phyloP scores from a whole-genome alignment of 148 eudicot species.

The Rhododendron simsii region DNA sequence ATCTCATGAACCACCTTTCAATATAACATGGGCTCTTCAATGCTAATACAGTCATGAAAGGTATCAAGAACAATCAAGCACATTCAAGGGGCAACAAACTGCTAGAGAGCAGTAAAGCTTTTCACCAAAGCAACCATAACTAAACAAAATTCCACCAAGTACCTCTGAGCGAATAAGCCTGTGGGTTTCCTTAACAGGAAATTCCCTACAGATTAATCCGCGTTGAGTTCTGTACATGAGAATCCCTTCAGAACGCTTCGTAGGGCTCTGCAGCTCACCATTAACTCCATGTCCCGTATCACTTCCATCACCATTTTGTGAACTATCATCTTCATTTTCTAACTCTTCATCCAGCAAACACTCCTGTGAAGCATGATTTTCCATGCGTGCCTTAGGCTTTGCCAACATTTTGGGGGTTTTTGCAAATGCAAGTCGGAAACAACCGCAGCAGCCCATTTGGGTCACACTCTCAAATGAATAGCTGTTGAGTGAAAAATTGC shows the following conservation, averaged over 20 bases:
- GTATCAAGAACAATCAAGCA: neutral
- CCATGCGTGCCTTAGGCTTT: conserved; percentile 28
- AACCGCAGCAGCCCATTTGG: conserved; percentile 92
- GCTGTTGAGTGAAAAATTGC: conserved; percentile 6
- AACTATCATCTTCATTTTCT: conserved; percentile 38
- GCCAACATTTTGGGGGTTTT: conserved; percentile 35
- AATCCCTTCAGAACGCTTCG: conserved; percentile 69
- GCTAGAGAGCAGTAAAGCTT: neutral
- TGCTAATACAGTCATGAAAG: neutral
- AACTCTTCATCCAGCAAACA: conserved; percentile 43
- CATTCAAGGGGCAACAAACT: neutral
- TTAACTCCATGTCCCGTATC: conserved; percentile 50
- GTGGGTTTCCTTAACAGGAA: conserved; percentile 72
- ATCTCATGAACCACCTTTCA: neutral
- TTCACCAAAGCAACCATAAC: neutral
- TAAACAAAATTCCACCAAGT: neutral
- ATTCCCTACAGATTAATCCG: conserved; percentile 74
- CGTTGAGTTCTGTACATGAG: conserved; percentile 43
- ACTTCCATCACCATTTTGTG: conserved; percentile 40
- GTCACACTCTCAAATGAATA: conserved; percentile 33
- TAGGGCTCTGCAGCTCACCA: conserved; percentile 41
- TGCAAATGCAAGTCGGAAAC: conserved; percentile 71
- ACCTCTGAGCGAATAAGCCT: conserved; percentile 76
- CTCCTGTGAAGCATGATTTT: conserved; percentile 40
- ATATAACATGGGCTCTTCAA: neutral